Base-by-base conservation (phyloP, 2,329 filamentous ascomycete species). In the Lizonia empirigonia region DNA sequence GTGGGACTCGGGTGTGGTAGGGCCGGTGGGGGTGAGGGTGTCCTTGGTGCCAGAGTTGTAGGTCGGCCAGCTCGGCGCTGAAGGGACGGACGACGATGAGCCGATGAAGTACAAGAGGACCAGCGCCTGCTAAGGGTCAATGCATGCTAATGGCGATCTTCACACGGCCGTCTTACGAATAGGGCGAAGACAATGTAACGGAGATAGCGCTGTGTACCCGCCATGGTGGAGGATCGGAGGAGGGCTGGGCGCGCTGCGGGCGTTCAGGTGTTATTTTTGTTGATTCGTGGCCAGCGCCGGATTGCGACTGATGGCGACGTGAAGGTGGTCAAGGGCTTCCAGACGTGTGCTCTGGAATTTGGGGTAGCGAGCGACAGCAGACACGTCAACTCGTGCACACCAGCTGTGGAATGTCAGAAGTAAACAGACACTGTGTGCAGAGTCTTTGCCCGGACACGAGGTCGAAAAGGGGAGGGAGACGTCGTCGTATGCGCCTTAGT, bases 21-120 rank as follows among this genome's bases (percentile, higher is more conserved):
- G 55, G 18, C 44, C 54, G 35, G 45, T 39, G 18, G 44, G 49
- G 1, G 59, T 49, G 41, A 59, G 50, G 7, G 55, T 56, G 50
- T 55, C 62, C n/a, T 61, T 57, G 15, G 56, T 51, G 18, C 44
- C 46, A n/a, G 30, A 35, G 19, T 56, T 49, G 55, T 65, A 68
- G 24, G 46, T 45, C n/a, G 70, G 65, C 70, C 70, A 72, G 53
- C 50, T 62, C 10, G 50, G 39, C 2, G 68, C 59, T 7, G 74
- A 62, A 59, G 72, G 69, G 38, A 76, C 74, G 20, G 74, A 73
- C 24, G 80, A 84, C 56, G 79, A 88, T 38, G 79, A 83, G 58
- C 90, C 89, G 69, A 96, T 84, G 76, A 93, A 91, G 78, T 93
- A 94, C 72, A 96, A 82, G 56, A 95, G 79, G 57, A 85, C 80